Base-by-base conservation (phyloP, 2,329 filamentous ascomycete species). In the Xylaria multiplex region DNA sequence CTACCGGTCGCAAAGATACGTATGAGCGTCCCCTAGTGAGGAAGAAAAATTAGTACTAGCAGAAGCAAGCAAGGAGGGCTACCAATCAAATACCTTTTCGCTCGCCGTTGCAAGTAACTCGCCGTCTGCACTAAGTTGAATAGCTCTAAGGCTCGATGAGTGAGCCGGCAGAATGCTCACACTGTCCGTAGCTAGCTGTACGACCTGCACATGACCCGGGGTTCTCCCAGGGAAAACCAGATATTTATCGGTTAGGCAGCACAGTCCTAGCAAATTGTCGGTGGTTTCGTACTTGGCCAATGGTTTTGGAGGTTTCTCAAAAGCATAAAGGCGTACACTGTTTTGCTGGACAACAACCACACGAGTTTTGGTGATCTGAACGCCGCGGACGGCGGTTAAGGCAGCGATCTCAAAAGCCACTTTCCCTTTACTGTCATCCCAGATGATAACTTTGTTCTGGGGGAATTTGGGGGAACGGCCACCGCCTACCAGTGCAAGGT, bases 161-260 rank as follows among this genome's bases (percentile, higher is more conserved):
- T 99, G 96, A 2, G 95, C 96, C 0, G 93, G 93, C 65, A 98
- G 93, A 77, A 99, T 97, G 80, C 91, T 96, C 70, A 98, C 93
- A 73, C 92, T 95, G 56, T 90, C 89, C 0, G 89, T 93, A 19
- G 84, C 83, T 11, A 96, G 80, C 72, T 96, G 90, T 58, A 97
- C 91, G 1, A 98, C 82, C 77, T 97, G 94, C 32, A 98, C 90
- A 75, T 99, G 96, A 13, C 96, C 96, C 0, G 88, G 81, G 0
- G 91, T 94, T 59, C 93, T 87, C n/a, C 95, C 95, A 0, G 95
- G 95, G 69, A 98, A 96, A 0, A 91, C 92, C 6, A 97, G 83
- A 42, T 90, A 83, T 70, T 89, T 90, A 43, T 89, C 83, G 1
- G 91, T 91, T 22, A 98, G 81, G 75, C 90, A 92, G 73, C 92